phyloP scores from a whole-genome alignment of 1,139 yeast genomes.

The Lodderomyces parapsilosis region DNA sequence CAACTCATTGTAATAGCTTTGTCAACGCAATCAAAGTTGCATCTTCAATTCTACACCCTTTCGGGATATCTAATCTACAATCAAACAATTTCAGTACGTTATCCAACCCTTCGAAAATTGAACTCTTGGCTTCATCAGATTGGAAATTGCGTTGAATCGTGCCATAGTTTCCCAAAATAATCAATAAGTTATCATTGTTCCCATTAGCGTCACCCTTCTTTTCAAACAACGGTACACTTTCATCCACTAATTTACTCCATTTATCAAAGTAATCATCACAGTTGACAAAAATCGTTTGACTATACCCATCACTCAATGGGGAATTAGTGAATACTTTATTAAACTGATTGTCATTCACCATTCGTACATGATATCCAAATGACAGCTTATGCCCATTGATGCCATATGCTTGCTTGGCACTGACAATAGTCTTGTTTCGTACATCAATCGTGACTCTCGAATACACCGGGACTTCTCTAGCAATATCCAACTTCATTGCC shows the following conservation, averaged over 20 bases:
- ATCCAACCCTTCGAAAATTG: constrained; percentile 27
- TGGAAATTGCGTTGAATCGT: constrained; percentile 55
- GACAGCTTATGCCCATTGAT: constrained; percentile 54
- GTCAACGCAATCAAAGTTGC: constrained; percentile 64
- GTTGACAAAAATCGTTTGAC: constrained; percentile 61
- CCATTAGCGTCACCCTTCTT: not conserved
- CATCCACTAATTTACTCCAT: constrained; percentile 15
- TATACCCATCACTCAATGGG: constrained; percentile 66
- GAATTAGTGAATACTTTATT: constrained; percentile 71
- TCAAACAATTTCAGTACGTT: constrained; percentile 67
- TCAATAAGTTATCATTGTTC: constrained; percentile 24
- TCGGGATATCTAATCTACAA: constrained; percentile 53
- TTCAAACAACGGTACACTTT: constrained; percentile 9
- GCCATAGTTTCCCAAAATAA: constrained; percentile 64
- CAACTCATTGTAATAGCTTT: constrained; percentile 19
- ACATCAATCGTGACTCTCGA: constrained; percentile 81
- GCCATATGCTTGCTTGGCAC: constrained; percentile 74
- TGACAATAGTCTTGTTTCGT: constrained; percentile 59
- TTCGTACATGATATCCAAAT: constrained; percentile 76
- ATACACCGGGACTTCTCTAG: constrained; percentile 69
- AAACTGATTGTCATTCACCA: constrained; percentile 52
- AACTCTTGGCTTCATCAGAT: constrained; percentile 33
- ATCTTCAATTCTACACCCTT: constrained; percentile 67
- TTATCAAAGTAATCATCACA: constrained; percentile 61
- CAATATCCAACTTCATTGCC: constrained; percentile 51